Evolutionary conservation across 768 basidiomycete species (phyloP), one percentile per base, ranked within the genome.

Genomic region (Suillus subaureus): DNA sequence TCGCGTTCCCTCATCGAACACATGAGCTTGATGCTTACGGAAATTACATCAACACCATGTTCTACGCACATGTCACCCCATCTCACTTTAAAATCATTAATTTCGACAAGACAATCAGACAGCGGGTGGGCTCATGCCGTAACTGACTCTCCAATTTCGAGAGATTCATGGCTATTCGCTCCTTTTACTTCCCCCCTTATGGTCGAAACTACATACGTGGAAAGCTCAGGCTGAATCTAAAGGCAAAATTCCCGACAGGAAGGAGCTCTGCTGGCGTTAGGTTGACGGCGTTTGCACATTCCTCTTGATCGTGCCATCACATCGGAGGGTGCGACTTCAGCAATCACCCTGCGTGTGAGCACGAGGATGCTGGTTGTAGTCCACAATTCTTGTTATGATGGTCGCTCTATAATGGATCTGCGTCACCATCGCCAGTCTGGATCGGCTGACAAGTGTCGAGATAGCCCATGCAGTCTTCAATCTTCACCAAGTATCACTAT

Each of bases 51-150:
- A 45, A 49, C 7, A 55, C 60, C 0, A 49, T 74, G 8, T 79
- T 80, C 68, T 31, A 61, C 18, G 35, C 70, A 7, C 51, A 69
- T 15, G 4, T n/a, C 0, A 21, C 23, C 0, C 12, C 63, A 0
- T 60, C 43, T 18, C 75, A 75, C 47, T 7, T 7, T 2, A 23
- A 64, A 8, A 64, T 82, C 69, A 69, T 82, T 63, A 37, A 69
- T 5, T 78, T 69, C 62, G 79, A 83, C 65, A 66, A 68, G 23
- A 77, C 75, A 0, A 63, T 79, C 21, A 57, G 78, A 2, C 70
- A 71, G 2, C 21, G 54, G 6, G 73, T 77, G 26, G 69, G 62
- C 28, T 66, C 69, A 6, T 64, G 70, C 33, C 67, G 62, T 28
- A 12, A 55, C 1, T 35, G 64, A 8, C 74, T 78, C 70, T 65